Percentiles rank a stretch among this genome's conserved stretches.
Conservation (phyloP, 1,139 yeast genomes). For the Candida glucosophila region DNA sequence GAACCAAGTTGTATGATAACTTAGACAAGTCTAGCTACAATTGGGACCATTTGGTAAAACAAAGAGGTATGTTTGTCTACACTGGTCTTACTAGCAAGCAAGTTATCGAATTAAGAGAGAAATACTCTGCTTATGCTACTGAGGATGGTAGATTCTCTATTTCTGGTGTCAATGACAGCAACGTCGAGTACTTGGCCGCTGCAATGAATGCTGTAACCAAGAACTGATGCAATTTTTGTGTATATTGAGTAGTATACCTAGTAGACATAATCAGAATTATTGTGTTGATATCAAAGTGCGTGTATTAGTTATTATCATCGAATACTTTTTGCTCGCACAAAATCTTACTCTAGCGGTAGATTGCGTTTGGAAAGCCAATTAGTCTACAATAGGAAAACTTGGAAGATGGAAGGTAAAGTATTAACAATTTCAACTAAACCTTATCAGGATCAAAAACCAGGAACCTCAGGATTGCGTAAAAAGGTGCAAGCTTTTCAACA, state of each 20-base stretch:
- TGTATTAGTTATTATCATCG: too few species aligned
- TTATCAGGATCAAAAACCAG: slow-evolving; percentile 90
- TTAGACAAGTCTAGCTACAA: slow-evolving; percentile 48
- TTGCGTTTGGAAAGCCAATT: background rate
- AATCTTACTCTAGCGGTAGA: too few species aligned
- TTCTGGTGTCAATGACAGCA: slow-evolving; percentile 76
- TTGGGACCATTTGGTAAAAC: slow-evolving; percentile 84
- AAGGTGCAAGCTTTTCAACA: slow-evolving; percentile 80
- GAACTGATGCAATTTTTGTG: slow-evolving; percentile 10
- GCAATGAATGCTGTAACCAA: slow-evolving; percentile 56
- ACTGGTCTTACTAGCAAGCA: slow-evolving; percentile 73
- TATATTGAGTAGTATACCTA: too few species aligned
- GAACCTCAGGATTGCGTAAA: slow-evolving; percentile 94
- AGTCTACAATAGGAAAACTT: background rate
- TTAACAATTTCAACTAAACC: slow-evolving; percentile 53
- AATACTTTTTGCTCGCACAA: too few species aligned
- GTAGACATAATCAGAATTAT: too few species aligned
- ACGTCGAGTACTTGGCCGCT: slow-evolving; percentile 76
- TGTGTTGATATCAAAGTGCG: too few species aligned
- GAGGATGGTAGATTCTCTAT: slow-evolving; percentile 87
- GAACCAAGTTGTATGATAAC: slow-evolving; percentile 54
- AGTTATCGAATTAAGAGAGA: slow-evolving; percentile 58
- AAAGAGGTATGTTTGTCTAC: slow-evolving; percentile 95
- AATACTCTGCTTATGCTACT: slow-evolving; percentile 76
- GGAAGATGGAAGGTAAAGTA: slow-evolving; percentile 8